phyloP scores from a whole-genome alignment of 345 rosid genomes.

The Citrus unshiu region DNA sequence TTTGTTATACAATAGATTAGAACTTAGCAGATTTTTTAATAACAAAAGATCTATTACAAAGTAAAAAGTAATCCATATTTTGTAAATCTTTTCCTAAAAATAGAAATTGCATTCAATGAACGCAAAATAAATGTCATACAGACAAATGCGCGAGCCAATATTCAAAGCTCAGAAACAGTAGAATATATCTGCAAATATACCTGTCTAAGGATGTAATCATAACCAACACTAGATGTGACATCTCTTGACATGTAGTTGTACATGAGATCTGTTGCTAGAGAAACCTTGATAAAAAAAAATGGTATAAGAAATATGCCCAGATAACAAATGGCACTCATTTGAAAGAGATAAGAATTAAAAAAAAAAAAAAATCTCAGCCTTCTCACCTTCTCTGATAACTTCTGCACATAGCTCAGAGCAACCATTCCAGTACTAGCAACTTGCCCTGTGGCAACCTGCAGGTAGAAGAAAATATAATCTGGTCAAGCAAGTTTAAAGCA shows the following conservation, averaged over 20 bases:
- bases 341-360: too few relatives aligned
- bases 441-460: conserved; percentile 91
- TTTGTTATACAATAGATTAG: neutral
- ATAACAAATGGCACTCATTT: neutral
- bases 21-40: neutral
- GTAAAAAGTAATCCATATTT: neutral
- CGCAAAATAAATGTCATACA: neutral
- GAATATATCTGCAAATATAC: conserved; percentile 36
- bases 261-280: conserved; percentile 83
- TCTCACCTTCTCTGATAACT: conserved; percentile 89
- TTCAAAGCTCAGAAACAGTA: neutral
- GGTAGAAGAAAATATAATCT: conserved; percentile 2
- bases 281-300: conserved; percentile 50
- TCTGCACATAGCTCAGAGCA: conserved; percentile 91
- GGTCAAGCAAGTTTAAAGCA: neutral
- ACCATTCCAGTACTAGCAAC: conserved; percentile 93
- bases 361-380: conserved; percentile 2
- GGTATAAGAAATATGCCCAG: conserved; percentile 6
- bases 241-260: conserved; percentile 88
- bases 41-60: neutral
- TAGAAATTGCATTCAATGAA: neutral
- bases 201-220: conserved; percentile 96
- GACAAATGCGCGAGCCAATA: neutral
- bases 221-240: conserved; percentile 84
- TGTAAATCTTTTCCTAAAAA: neutral